A percentile compares a stretch with the other conserved stretches of the same genome.
Evolutionary conservation across 768 basidiomycete genomes (phyloP).

Genomic region (Amanita polypyramis): DNA sequence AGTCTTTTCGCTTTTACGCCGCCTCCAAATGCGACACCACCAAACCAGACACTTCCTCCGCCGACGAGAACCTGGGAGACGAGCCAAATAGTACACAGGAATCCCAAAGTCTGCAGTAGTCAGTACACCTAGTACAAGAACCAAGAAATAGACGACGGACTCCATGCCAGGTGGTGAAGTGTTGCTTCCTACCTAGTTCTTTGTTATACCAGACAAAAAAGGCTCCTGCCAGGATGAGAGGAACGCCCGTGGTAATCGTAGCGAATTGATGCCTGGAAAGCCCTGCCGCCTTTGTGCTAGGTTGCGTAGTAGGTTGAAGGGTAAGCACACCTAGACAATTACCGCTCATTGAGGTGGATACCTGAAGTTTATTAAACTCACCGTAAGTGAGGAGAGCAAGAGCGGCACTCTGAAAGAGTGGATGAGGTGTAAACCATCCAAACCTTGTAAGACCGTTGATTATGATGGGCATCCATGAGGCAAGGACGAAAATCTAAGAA

Average conservation of each 20-base stretch:
- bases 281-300: slow-evolving; percentile 54
- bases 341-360: background rate
- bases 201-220: slow-evolving; percentile 60
- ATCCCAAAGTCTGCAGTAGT: slow-evolving; percentile 44
- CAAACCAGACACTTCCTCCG: slow-evolving; percentile 70
- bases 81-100: slow-evolving; percentile 54
- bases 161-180: slow-evolving; percentile 71
- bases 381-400: slow-evolving; percentile 53
- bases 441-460: slow-evolving; percentile 30
- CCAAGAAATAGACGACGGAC: slow-evolving; percentile 26
- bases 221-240: slow-evolving; percentile 48
- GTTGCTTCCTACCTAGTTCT: slow-evolving; percentile 31
- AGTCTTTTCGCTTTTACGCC: slow-evolving; percentile 57
- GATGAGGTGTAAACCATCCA: slow-evolving; percentile 63
- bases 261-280: slow-evolving; percentile 60
- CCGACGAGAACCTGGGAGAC: slow-evolving; percentile 51
- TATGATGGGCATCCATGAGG: slow-evolving; percentile 38
- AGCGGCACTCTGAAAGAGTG: slow-evolving; percentile 48
- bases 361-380: slow-evolving; percentile 13
- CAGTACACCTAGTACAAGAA: background rate
- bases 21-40: slow-evolving; percentile 61
- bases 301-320: slow-evolving; percentile 62
- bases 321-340: slow-evolving; percentile 53
- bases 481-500: slow-evolving; percentile 25
- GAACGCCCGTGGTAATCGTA: slow-evolving; percentile 44